Base-by-base conservation (phyloP, 768 basidiomycete genomes). In the Terana coerulea region DNA sequence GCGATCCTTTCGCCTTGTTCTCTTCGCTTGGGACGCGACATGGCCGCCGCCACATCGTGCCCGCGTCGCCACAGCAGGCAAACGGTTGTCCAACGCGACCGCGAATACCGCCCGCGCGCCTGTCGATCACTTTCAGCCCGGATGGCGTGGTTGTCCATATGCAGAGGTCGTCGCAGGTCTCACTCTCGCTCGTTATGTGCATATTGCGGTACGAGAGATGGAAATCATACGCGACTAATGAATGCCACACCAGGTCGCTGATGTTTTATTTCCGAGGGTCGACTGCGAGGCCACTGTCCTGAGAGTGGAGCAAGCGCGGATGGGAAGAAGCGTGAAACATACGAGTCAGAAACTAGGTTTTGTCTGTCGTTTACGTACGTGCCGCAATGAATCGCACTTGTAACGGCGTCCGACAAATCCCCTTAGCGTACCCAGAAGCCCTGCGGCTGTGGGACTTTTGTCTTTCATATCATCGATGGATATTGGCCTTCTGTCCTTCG, bases 31-130 rank as follows among this genome's bases (percentile, higher is more conserved):
- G 37, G 37, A 39, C 17, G 12, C 43, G 43, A 30, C 43, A 30
- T 29, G 43, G 43, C 43, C 43, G 26, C 43, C 43, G 43, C 43
- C 43, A 45, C 43, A 28, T n/a, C 28, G 22, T 19, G 25, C n/a
- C n/a, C n/a, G 28, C 6, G 26, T 9, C 26, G 26, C 31, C 28
- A 24, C 28, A 28, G 43, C 43, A 5, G 11, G n/a, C 26, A 39
- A 22, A 30, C 43, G 43, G 43, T n/a, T 28, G 21, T 45, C 29
- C 26, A 19, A 14, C 26, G 43, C 26, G n/a, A 5, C 45, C 45
- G 45, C 45, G 45, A 21, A 46, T 22, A 19, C 17, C 22, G 45
- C 45, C 17, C 28, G 11, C 31, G 19, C 19, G 44, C 30, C 10
- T 29, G 28, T 10, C 30, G 29, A 10, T 14, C 17, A 6, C 11